Percentiles rank a stretch among this genome's conserved stretches.
phyloP scores from a whole-genome alignment of 2,329 filamentous ascomycete species.

The Pochonia chlamydosporia region DNA sequence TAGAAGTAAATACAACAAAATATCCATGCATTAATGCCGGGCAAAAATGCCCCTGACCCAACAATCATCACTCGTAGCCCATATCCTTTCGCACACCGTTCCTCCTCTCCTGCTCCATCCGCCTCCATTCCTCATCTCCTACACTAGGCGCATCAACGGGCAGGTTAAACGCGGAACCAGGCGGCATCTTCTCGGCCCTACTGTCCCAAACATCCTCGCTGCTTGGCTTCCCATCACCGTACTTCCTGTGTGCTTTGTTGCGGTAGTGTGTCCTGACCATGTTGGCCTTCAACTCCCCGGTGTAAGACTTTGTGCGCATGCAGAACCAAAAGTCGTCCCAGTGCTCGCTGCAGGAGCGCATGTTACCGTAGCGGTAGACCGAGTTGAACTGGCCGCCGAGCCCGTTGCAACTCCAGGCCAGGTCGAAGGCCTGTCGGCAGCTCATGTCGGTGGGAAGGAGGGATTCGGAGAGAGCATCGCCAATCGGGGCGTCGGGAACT shows the following conservation, averaged over 20 bases:
- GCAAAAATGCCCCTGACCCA: not conserved
- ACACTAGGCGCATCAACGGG: conserved; percentile 31
- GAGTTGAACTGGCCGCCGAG: conserved; percentile 87
- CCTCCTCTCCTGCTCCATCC: conserved; percentile 27
- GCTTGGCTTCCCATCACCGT: conserved; percentile 57
- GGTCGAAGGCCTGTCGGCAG: conserved; percentile 85
- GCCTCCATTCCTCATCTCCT: conserved; percentile 38
- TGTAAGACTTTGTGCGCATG: conserved; percentile 72
- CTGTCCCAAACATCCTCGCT: conserved; percentile 90
- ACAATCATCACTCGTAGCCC: conserved; percentile 17
- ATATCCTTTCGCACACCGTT: conserved; percentile 27
- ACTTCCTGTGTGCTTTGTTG: conserved; percentile 58
- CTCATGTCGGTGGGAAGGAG: conserved; percentile 79
- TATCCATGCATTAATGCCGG: not conserved
- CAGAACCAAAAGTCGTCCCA: conserved; percentile 98
- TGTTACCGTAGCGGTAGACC: conserved; percentile 77
- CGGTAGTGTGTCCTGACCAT: conserved; percentile 63
- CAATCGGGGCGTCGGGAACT: conserved; percentile 19
- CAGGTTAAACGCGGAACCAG: conserved; percentile 39
- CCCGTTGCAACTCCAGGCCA: conserved; percentile 89
- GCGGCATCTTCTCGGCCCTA: conserved; percentile 55
- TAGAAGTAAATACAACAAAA: not conserved
- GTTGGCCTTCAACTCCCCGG: conserved; percentile 52
- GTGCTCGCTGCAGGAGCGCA: conserved; percentile 73
- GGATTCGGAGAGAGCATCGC: conserved; percentile 54